Percentiles rank a stretch among this genome's conserved stretches.
phyloP scores from a whole-genome alignment of 2,329 filamentous ascomycete genomes.

The Blastomyces percursus region DNA sequence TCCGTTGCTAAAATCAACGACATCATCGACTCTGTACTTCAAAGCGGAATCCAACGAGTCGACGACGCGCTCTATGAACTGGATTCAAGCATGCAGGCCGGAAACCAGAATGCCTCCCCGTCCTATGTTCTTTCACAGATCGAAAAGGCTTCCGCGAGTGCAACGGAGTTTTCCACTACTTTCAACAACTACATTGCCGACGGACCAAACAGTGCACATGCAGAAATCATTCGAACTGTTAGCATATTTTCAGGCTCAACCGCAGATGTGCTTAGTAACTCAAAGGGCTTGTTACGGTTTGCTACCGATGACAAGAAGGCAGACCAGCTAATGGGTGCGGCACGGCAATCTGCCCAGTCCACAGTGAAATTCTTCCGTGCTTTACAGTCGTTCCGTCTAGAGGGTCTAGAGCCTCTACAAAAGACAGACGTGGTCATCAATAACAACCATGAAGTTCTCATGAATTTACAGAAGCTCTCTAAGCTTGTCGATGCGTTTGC shows the following conservation, averaged over 20 bases:
- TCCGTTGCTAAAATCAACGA: conserved; percentile 92
- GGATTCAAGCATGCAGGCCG: conserved; percentile 95
- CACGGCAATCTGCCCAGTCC: conserved; percentile 71
- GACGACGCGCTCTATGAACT: conserved; percentile 96
- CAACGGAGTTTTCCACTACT: conserved; percentile 93
- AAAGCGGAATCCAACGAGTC: conserved; percentile 83
- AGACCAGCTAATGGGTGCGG: conserved; percentile 71
- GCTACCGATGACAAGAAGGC: conserved; percentile 93
- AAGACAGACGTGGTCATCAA: conserved; percentile 97
- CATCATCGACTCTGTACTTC: conserved; percentile 92
- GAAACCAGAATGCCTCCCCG: conserved; percentile 94
- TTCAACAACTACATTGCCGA: conserved; percentile 99
- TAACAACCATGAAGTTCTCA: conserved; percentile 91
- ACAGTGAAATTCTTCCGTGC: conserved; percentile 93
- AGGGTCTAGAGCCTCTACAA: conserved; percentile 77
- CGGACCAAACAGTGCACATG: conserved; percentile 78
- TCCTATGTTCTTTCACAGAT: conserved; percentile 93
- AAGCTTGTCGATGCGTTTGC: conserved; percentile 88
- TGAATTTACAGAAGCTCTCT: conserved; percentile 84
- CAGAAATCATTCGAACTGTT: conserved; percentile 85
- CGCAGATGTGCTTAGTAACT: conserved; percentile 89
- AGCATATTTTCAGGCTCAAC: conserved; percentile 83
- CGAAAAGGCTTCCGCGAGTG: conserved; percentile 86
- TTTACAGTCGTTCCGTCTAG: conserved; percentile 84
- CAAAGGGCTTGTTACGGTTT: conserved; percentile 85